phyloP scores from a whole-genome alignment of 225 moss, liverwort and hornwort genomes.

The Pseudoscleropodium purum region DNA sequence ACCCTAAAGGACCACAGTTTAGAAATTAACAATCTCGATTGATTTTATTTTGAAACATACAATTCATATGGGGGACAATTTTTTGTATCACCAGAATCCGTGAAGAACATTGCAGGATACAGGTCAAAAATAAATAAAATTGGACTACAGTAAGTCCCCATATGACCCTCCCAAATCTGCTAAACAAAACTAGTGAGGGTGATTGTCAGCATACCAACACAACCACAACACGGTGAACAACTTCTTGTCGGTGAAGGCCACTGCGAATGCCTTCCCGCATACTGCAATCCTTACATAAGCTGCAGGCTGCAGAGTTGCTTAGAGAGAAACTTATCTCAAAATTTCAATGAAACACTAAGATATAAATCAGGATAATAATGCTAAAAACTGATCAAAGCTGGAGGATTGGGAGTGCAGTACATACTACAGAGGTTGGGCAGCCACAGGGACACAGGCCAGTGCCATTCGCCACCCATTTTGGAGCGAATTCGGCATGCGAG shows the following conservation, averaged over 20 bases:
- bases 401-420: background rate
- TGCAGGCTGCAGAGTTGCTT: conserved; percentile 34
- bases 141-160: no score
- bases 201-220: conserved; percentile 7
- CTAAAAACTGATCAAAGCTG: background rate
- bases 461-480: background rate
- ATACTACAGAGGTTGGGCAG: conserved; percentile 30
- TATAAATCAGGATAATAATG: background rate
- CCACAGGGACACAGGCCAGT: conserved; percentile 20
- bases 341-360: background rate
- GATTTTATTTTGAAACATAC: background rate
- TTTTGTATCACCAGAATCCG: background rate
- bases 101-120: background rate
- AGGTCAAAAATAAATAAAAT: background rate
- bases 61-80: background rate
- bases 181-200: background rate
- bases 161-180: background rate
- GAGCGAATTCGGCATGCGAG: background rate
- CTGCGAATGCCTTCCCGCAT: conserved; percentile 37
- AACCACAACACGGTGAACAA: conserved; percentile 17
- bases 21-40: background rate
- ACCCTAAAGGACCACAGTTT: background rate
- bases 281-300: conserved; percentile 34
- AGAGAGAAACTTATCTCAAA: background rate
- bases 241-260: conserved; percentile 42